A percentile compares a stretch with the other conserved stretches of the same genome.
Evolutionary conservation across 1,284 basidiomycete species (phyloP).

Genomic region (Trametes versicolor): DNA sequence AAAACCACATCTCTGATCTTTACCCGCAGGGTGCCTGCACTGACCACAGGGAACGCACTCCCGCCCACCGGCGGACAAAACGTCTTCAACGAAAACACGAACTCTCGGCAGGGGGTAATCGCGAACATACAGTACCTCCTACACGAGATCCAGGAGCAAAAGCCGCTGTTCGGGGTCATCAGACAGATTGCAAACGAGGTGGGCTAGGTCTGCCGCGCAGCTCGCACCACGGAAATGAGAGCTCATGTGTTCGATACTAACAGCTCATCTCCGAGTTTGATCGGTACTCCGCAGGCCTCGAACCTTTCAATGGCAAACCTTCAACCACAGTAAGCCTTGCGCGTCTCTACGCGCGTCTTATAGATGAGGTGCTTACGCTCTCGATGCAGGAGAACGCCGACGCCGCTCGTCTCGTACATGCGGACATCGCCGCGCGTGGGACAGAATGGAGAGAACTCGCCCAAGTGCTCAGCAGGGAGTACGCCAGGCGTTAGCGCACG

Average conservation of each 20-base stretch:
- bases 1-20: too few species aligned
- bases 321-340: too few species aligned
- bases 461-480: not conserved
- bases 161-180: not conserved
- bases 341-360: not conserved
- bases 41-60: too few species aligned
- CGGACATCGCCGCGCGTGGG: not conserved
- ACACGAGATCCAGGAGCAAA: not conserved
- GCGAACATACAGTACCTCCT: not conserved
- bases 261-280: not conserved
- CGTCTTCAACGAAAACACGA: not conserved
- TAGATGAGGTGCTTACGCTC: not conserved
- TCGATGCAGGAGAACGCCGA: not conserved
- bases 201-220: not conserved
- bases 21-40: too few species aligned
- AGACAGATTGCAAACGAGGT: not conserved
- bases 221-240: not conserved
- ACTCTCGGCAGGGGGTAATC: not conserved
- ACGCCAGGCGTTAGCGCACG: not conserved
- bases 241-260: not conserved
- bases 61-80: not conserved
- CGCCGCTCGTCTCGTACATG: not conserved
- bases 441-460: not conserved
- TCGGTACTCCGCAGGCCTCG: not conserved
- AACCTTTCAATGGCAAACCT: not conserved